phyloP scores from a whole-genome alignment of 495 filamentous ascomycete species.

The Xylaria scruposa region DNA sequence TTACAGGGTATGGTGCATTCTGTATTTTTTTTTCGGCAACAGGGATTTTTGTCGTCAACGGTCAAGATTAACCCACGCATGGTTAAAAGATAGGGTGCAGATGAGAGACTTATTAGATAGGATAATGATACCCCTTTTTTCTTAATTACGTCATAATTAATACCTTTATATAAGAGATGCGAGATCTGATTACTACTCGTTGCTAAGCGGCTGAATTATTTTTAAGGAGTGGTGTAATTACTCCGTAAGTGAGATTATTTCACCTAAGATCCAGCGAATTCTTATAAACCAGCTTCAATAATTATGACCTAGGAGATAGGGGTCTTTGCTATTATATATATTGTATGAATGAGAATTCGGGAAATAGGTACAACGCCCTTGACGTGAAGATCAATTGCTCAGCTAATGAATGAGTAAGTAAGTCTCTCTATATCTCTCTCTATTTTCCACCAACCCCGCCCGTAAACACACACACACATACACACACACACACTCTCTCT shows the following conservation, averaged over 20 bases:
- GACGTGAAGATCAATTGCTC: too few relatives aligned
- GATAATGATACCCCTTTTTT: background rate
- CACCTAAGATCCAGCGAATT: background rate
- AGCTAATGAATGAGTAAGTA: background rate
- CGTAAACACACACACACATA: too few relatives aligned
- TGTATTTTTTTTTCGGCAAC: background rate
- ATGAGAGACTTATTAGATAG: conserved; percentile 11
- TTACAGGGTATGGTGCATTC: conserved; percentile 3
- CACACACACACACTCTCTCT: too few relatives aligned
- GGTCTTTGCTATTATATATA: too few relatives aligned
- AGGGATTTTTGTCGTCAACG: background rate
- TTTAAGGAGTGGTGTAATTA: too few relatives aligned
- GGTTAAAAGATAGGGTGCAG: background rate
- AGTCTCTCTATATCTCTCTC: background rate
- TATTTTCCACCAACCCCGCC: too few relatives aligned
- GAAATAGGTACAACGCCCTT: too few relatives aligned
- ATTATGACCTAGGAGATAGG: background rate
- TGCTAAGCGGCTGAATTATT: too few relatives aligned
- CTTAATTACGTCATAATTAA: background rate
- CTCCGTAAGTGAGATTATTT: background rate
- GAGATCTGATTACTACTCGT: too few relatives aligned
- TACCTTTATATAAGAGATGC: too few relatives aligned
- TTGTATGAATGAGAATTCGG: too few relatives aligned
- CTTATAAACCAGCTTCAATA: background rate
- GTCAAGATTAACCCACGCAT: background rate